phyloP scores from a whole-genome alignment of 148 eudicot species.

The Cornus kousa region DNA sequence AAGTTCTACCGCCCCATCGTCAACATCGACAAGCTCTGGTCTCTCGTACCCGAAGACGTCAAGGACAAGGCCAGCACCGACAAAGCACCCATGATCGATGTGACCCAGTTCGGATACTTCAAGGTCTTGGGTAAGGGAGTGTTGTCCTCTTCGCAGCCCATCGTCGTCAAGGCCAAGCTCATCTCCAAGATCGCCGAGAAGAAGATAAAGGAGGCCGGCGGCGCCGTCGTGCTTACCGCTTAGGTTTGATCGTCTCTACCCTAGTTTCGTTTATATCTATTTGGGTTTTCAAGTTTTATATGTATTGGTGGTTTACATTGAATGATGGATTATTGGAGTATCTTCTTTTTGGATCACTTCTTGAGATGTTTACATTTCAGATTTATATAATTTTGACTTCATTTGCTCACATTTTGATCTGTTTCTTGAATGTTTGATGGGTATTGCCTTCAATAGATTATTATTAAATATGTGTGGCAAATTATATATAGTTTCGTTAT shows the following conservation, averaged over 20 bases:
- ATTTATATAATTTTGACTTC: background rate
- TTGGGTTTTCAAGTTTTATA: background rate
- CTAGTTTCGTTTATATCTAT: background rate
- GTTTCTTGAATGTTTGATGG: background rate
- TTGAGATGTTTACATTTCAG: no score
- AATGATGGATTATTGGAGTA: background rate
- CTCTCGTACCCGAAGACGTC: conserved; percentile 23
- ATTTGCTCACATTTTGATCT: background rate
- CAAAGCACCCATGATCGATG: conserved; percentile 29
- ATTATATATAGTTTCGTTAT: no score
- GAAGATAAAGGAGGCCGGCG: conserved; percentile 54
- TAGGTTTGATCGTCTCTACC: conserved; percentile 15
- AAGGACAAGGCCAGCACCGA: conserved; percentile 20
- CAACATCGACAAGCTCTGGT: conserved; percentile 40
- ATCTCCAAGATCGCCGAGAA: conserved; percentile 42
- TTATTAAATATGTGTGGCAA: no score
- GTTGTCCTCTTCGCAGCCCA: conserved; percentile 10
- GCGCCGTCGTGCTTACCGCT: conserved; percentile 53
- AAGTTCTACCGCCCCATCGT: conserved; percentile 40
- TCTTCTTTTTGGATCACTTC: no score
- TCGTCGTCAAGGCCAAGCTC: conserved; percentile 35
- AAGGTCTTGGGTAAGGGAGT: conserved; percentile 35
- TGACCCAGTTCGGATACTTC: conserved; percentile 34
- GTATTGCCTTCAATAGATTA: background rate
- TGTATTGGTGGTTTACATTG: background rate